Evolutionary conservation across 2,329 filamentous ascomycete genomes (phyloP).

Genomic region (Colletotrichum cereale): DNA sequence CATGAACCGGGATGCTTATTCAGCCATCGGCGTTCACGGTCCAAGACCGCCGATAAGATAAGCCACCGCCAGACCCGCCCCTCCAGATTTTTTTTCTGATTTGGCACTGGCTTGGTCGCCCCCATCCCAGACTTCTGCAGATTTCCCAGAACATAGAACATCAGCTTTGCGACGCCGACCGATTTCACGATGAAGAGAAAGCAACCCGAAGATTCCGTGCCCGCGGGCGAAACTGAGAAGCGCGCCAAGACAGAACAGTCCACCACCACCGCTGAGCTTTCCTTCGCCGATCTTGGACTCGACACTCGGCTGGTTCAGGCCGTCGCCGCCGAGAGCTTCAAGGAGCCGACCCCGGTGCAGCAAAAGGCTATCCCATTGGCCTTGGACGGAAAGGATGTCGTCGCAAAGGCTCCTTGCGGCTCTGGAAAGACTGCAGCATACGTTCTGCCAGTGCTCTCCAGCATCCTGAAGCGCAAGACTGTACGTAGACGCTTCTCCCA

Average conservation of each 20-base stretch:
- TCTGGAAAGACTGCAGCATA: slow-evolving; percentile 99
- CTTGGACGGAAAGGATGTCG: slow-evolving; percentile 87
- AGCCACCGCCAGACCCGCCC: slow-evolving; percentile 28
- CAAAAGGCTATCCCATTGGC: slow-evolving; percentile 88
- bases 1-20: background rate
- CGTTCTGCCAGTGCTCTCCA: slow-evolving; percentile 87
- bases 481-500: slow-evolving; percentile 51
- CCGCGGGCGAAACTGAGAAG: slow-evolving; percentile 51
- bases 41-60: slow-evolving; percentile 26
- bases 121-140: background rate
- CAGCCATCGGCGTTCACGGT: background rate
- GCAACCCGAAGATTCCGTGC: slow-evolving; percentile 67
- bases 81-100: slow-evolving; percentile 36
- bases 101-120: slow-evolving; percentile 16
- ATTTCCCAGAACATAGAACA: slow-evolving; percentile 4
- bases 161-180: slow-evolving; percentile 1
- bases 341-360: slow-evolving; percentile 90
- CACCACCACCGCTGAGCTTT: slow-evolving; percentile 54
- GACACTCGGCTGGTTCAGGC: slow-evolving; percentile 90
- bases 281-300: slow-evolving; percentile 83
- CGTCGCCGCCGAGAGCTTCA: slow-evolving; percentile 85
- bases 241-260: slow-evolving; percentile 46
- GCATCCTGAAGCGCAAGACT: slow-evolving; percentile 82
- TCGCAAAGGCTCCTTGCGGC: slow-evolving; percentile 93
- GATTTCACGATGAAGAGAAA: slow-evolving; percentile 70